These are phyloP conservation scores for Lactarius pseudohatsudake DNA, from an alignment of 768 basidiomycete species.

Conservation along the genomic window DNA sequence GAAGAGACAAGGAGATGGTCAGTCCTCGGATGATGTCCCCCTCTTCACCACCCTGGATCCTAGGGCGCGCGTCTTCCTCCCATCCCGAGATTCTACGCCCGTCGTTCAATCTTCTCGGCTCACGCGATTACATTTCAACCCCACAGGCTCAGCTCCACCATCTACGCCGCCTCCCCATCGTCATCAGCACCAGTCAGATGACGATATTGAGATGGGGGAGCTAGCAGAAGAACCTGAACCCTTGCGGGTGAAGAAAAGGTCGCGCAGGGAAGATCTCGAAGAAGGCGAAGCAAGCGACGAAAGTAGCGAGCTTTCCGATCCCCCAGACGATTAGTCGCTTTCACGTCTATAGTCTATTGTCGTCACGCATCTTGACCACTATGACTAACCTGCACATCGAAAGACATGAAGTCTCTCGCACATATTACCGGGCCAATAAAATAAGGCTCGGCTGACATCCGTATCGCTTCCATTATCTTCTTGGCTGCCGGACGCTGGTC, in stretches of 20 bases:
- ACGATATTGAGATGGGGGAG: conserved; percentile 93
- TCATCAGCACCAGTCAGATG: conserved; percentile 34
- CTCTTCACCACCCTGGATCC: conserved; percentile 37
- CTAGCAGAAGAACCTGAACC: conserved; percentile 69
- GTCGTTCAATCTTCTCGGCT: conserved; percentile 10
- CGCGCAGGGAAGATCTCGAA: conserved; percentile 67
- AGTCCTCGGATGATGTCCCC: conserved; percentile 34
- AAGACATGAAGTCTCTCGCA: conserved; percentile 72
- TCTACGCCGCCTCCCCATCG: conserved; percentile 27
- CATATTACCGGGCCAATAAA: conserved; percentile 63
- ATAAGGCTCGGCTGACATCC: conserved; percentile 50
- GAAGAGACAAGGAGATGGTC: conserved; percentile 39
- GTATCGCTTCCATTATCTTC: conserved; percentile 63
- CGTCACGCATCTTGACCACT: conserved; percentile 18
- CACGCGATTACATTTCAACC: conserved; percentile 6
- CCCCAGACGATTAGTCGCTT: conserved; percentile 52
- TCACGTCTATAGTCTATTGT: conserved; percentile 7
- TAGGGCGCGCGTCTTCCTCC: conserved; percentile 37
- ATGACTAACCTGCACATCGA: conserved; percentile 50
- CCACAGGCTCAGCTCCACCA: conserved; percentile 25
- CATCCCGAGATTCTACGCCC: conserved; percentile 33
- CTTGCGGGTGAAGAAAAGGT: conserved; percentile 50
- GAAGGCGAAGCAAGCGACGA: conserved; percentile 85
- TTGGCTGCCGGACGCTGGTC: conserved; percentile 37
- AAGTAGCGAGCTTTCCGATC: conserved; percentile 76